Evolutionary conservation across 2,329 filamentous ascomycete genomes (phyloP), one percentile per base, ranked within the genome.

Genomic region (Xylariaceae sp.): DNA sequence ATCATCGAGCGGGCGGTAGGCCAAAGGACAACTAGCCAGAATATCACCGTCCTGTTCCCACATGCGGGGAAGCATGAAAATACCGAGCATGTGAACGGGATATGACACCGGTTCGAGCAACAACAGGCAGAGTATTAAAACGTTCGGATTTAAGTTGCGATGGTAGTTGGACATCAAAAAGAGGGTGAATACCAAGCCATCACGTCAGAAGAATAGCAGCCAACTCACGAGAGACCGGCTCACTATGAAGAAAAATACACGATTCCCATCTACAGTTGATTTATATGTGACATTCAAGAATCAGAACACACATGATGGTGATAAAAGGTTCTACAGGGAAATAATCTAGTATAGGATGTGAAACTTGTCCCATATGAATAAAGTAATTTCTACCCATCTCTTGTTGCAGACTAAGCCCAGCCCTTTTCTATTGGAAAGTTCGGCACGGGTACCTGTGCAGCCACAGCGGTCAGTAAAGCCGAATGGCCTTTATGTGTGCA

Each of bases 1-100:
- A 80, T 99, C 44, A 84, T 97, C 42, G 87, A 94, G 70, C 85
- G 85, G 56, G 84, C 89, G 61, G 65, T 79, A 1, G 75, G 75
- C 0, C 77, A 77, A 64, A 63, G 47, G 34, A 18, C 30, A 16
- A 48, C 29, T 12, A 42, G 49, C 9, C 45, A 37, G 12, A 47
- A 40, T 43, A 43, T 22, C 9, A 45, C 50, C 21, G 21, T 42
- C n/a, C 26, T 44, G 15, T 41, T 59, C 13, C 19, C 51, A 2
- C 30, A 51, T 22, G 30, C 45, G 1, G 49, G 47, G 36, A 64
- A 63, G 58, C 65, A 63, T 26, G 63, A 62, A 51, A 66, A 65
- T 40, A 66, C 66, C 29, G 65, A 67, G 43, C 63, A 66, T 26
- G 54, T 61, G 10, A 59, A 61, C 8, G 58, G 34, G 22, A 58